These are phyloP conservation scores for Aspergillus nomiae DNA, from an alignment of 2,329 filamentous ascomycete species.

Conservation along the genomic window DNA sequence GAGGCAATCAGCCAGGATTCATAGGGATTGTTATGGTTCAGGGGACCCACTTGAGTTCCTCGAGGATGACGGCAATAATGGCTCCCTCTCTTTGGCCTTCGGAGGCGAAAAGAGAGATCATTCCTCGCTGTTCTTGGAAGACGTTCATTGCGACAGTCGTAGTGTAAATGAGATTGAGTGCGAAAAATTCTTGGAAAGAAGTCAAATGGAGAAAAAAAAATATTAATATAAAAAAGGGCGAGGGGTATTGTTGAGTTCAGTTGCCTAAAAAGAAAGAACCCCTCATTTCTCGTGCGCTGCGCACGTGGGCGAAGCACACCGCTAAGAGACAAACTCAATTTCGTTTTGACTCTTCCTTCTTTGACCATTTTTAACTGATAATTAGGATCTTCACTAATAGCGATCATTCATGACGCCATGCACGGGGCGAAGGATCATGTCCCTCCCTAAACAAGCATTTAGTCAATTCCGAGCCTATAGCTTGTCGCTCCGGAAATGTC, in stretches of 20 bases:
- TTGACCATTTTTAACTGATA: not conserved
- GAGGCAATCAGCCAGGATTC: not conserved
- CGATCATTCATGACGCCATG: not conserved
- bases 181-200: not conserved
- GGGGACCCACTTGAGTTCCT: constrained; percentile 7
- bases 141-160: constrained; percentile 10
- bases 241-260: not conserved
- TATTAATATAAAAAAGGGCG: not conserved
- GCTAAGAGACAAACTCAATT: constrained; percentile 1
- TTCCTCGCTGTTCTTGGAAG: constrained; percentile 9
- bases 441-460: not conserved
- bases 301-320: constrained; percentile 4
- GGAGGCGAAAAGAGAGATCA: constrained; percentile 9
- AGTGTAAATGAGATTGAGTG: not conserved
- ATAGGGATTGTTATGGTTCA: not conserved
- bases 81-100: constrained; percentile 5
- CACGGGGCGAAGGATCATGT: not conserved
- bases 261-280: not conserved
- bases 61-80: constrained; percentile 8
- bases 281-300: not conserved
- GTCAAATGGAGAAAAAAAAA: not conserved
- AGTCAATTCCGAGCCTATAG: not conserved
- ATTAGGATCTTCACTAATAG: not conserved
- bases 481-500: not conserved
- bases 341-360: not conserved